These are phyloP conservation scores for Eucalyptus polyanthemos DNA, from an alignment of 345 rosid genomes.

Conservation along the genomic window DNA sequence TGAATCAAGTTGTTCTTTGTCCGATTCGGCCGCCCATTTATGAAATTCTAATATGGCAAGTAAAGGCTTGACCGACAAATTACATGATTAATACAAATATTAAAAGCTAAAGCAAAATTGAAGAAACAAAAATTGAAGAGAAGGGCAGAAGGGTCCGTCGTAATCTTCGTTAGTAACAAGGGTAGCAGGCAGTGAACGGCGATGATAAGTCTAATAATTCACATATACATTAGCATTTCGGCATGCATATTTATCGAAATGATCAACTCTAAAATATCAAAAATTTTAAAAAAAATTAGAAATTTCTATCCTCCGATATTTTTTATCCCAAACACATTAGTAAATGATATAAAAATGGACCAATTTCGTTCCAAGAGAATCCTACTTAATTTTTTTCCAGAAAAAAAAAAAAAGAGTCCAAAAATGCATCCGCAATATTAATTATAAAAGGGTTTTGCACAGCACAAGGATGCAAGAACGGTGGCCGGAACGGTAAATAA, in stretches of 20 bases:
- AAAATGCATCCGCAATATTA: not conserved
- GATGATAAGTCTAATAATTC: not conserved
- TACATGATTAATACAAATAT: not conserved
- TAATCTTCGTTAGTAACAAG: not conserved
- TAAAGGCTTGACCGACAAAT: not conserved
- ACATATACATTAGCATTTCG: not conserved
- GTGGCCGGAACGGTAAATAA: not conserved
- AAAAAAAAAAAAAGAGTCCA: not conserved
- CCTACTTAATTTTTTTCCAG: not conserved
- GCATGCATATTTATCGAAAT: not conserved
- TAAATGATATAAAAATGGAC: not conserved
- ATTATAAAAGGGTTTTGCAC: not conserved
- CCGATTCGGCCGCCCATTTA: not conserved
- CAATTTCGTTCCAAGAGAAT: not conserved
- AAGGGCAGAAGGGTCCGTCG: not conserved
- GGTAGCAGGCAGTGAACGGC: not conserved
- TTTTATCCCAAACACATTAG: not conserved
- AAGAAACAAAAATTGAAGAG: not conserved
- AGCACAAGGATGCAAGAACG: not conserved
- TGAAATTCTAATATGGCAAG: not conserved
- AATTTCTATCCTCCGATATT: not conserved
- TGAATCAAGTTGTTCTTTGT: not conserved
- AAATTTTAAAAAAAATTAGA: not conserved
- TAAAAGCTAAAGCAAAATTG: not conserved
- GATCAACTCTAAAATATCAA: not conserved